Conservation (phyloP, 2,329 filamentous ascomycete genomes). For the Ascochyta pisi region DNA sequence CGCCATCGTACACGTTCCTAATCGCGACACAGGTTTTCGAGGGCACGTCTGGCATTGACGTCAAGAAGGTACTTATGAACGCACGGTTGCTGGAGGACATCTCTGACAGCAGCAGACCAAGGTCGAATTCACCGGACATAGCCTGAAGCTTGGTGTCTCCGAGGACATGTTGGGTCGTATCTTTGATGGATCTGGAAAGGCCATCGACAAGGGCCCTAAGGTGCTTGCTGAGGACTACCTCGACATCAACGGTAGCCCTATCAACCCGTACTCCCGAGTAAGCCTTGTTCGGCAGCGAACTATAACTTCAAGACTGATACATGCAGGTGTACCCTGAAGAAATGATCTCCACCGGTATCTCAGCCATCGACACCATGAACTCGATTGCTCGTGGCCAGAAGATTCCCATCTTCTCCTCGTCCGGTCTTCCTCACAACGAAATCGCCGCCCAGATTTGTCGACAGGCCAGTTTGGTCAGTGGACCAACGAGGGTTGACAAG, state of each 20-base stretch:
- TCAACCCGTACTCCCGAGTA: conserved; percentile 97
- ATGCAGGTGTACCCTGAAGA: conserved; percentile 93
- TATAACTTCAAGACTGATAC: conserved; percentile 32
- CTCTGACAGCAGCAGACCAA: conserved; percentile 70
- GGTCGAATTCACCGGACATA: conserved; percentile 97
- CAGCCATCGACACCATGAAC: conserved; percentile 96
- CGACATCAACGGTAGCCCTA: conserved; percentile 98
- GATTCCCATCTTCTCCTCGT: conserved; percentile 98
- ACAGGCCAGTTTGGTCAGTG: conserved; percentile 91
- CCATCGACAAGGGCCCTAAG: conserved; percentile 99
- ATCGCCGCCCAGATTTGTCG: conserved; percentile 98
- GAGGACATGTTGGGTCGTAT: conserved; percentile 99
- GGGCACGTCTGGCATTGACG: conserved; percentile 95
- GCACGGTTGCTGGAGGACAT: conserved; percentile 17
- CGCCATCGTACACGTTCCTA: conserved; percentile 24
- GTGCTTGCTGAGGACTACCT: conserved; percentile 97
- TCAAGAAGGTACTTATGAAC: conserved; percentile 75
- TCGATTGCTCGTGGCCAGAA: conserved; percentile 96
- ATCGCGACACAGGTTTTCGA: conserved; percentile 81
- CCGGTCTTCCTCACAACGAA: conserved; percentile 98
- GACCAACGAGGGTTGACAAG: conserved; percentile 94
- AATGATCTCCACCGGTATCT: conserved; percentile 99
- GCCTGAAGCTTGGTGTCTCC: conserved; percentile 96
- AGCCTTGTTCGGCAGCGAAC: conserved; percentile 36
- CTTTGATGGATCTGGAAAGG: conserved; percentile 96